A percentile compares a stretch with the other conserved stretches of the same genome.
phyloP scores from a whole-genome alignment of 169 alveolate species.

The Plasmodium inui region DNA sequence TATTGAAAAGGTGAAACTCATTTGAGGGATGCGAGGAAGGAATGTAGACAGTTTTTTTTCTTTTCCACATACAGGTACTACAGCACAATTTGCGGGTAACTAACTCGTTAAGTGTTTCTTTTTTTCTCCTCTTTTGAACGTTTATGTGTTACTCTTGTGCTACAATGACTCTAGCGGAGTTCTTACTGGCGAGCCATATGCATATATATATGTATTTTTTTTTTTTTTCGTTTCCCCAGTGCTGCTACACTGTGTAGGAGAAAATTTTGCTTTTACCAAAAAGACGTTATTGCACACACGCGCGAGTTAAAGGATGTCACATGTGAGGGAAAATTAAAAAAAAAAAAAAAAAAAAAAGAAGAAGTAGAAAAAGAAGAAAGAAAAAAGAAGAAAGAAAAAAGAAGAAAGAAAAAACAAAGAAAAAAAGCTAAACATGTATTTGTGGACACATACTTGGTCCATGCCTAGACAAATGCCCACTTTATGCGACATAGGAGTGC shows the following conservation, averaged over 20 bases:
- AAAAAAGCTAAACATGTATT: background rate
- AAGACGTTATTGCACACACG: background rate
- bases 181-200: background rate
- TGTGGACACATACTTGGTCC: background rate
- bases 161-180: background rate
- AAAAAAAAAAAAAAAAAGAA: background rate
- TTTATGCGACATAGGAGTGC: background rate
- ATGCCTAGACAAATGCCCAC: background rate
- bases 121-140: background rate
- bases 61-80: background rate
- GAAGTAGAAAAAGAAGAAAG: background rate
- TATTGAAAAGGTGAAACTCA: background rate
- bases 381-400: background rate
- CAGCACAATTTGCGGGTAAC: background rate
- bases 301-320: background rate
- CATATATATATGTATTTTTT: background rate
- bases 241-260: background rate
- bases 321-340: background rate
- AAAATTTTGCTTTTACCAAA: background rate
- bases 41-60: background rate
- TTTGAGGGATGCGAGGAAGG: background rate
- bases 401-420: background rate
- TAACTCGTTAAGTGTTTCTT: slow-evolving; percentile 1
- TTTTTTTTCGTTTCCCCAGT: background rate
- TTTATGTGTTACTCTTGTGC: background rate